A percentile compares a stretch with the other conserved stretches of the same genome.
Evolutionary conservation across 169 alveolate genomes (phyloP).

Genomic region (Plasmodium adleri): DNA sequence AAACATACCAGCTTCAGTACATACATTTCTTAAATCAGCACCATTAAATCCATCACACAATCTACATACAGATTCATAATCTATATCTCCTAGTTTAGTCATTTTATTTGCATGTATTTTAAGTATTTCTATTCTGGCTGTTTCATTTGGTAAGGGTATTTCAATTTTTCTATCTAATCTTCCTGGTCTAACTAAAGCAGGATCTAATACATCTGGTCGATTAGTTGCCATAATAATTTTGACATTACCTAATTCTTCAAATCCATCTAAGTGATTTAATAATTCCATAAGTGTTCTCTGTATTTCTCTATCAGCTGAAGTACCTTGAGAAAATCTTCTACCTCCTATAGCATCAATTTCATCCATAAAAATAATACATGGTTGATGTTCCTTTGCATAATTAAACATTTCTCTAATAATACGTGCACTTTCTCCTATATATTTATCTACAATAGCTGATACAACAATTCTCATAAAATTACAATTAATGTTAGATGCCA

Average conservation of each 20-base stretch:
- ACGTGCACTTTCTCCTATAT: slow-evolving; percentile 99
- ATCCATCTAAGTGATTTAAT: slow-evolving; percentile 99
- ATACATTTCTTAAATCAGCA: slow-evolving; percentile 99
- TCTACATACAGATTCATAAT: slow-evolving; percentile 95
- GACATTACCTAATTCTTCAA: slow-evolving; percentile 99
- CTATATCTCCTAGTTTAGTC: slow-evolving; percentile 96
- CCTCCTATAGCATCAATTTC: slow-evolving; percentile 99
- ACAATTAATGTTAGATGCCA: slow-evolving; percentile 98
- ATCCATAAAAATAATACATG: slow-evolving; percentile 99
- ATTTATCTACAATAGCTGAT: slow-evolving; percentile 98
- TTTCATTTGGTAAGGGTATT: slow-evolving; percentile 98
- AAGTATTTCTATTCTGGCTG: slow-evolving; percentile 95
- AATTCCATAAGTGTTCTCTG: slow-evolving; percentile 97
- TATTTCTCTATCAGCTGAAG: slow-evolving; percentile 99
- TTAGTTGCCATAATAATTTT: slow-evolving; percentile 99
- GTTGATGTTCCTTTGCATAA: slow-evolving; percentile 98
- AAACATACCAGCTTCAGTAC: slow-evolving; percentile 97
- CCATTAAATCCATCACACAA: slow-evolving; percentile 98
- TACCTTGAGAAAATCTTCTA: slow-evolving; percentile 97
- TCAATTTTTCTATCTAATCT: slow-evolving; percentile 99
- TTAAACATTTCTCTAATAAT: slow-evolving; percentile 99
- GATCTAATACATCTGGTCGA: slow-evolving; percentile 99
- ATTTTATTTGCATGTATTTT: slow-evolving; percentile 97
- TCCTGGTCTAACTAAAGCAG: slow-evolving; percentile 99
- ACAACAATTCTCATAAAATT: slow-evolving; percentile 99